A percentile compares a stretch with the other conserved stretches of the same genome.
Conservation (phyloP, 2,329 filamentous ascomycete species). For the Fusarium citri region DNA sequence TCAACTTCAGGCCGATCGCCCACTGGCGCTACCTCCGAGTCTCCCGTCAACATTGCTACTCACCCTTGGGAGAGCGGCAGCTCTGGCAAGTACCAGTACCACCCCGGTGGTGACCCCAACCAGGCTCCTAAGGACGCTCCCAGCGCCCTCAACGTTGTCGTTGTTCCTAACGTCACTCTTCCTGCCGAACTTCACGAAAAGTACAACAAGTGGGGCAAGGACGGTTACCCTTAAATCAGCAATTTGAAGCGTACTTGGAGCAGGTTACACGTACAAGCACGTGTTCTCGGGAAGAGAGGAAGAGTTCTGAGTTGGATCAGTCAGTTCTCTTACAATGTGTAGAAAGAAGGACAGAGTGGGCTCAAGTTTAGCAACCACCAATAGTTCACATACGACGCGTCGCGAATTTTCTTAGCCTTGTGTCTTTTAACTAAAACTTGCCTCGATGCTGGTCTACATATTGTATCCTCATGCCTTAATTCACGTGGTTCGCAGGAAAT, state of each 20-base stretch:
- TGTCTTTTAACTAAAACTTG: slow-evolving; percentile 39
- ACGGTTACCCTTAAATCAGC: slow-evolving; percentile 75
- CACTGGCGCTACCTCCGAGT: slow-evolving; percentile 86
- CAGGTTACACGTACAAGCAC: slow-evolving; percentile 30
- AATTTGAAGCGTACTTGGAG: slow-evolving; percentile 11
- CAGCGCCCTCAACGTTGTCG: slow-evolving; percentile 93
- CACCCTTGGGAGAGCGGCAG: slow-evolving; percentile 90
- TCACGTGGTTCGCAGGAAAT: neutral
- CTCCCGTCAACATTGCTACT: slow-evolving; percentile 77
- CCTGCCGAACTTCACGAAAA: slow-evolving; percentile 94
- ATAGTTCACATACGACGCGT: slow-evolving; percentile 43
- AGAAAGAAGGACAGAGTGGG: slow-evolving; percentile 41
- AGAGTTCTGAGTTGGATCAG: slow-evolving; percentile 25
- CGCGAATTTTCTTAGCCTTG: slow-evolving; percentile 39
- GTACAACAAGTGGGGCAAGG: slow-evolving; percentile 99
- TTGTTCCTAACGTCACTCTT: slow-evolving; percentile 92
- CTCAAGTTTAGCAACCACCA: slow-evolving; percentile 41
- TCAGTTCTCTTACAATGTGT: slow-evolving; percentile 26
- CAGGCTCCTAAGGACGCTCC: slow-evolving; percentile 87
- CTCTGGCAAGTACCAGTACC: slow-evolving; percentile 78
- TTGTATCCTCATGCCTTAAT: neutral
- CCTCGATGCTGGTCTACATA: slow-evolving; percentile 10
- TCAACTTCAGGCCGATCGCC: slow-evolving; percentile 76
- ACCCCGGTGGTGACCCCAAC: slow-evolving; percentile 85
- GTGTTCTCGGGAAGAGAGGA: slow-evolving; percentile 22